Conservation (phyloP, 2,329 filamentous ascomycete genomes). For the Dichotomopilus funicola region DNA sequence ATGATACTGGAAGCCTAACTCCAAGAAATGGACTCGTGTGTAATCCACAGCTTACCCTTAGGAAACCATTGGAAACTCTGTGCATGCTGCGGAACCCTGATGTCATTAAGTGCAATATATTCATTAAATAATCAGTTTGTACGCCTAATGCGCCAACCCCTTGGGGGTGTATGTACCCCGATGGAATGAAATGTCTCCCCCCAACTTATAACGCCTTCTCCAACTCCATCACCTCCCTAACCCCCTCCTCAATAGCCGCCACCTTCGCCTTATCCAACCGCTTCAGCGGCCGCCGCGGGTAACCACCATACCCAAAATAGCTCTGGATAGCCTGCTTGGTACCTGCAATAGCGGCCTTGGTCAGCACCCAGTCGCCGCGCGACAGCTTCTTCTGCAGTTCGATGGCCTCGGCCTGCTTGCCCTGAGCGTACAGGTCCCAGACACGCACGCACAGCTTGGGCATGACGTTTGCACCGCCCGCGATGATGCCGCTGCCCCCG, state of each 20-base stretch:
- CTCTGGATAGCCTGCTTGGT: constrained; percentile 77
- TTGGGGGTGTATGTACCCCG: not conserved
- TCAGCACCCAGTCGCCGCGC: constrained; percentile 75
- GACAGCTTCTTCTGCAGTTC: constrained; percentile 71
- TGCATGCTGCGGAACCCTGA: no score
- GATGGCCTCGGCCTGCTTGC: constrained; percentile 68
- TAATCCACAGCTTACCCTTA: no score
- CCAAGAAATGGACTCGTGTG: no score
- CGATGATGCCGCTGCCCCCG: constrained; percentile 78
- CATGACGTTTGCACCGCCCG: constrained; percentile 77
- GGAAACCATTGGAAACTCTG: no score
- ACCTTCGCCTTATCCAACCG: constrained; percentile 53
- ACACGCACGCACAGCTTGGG: constrained; percentile 75
- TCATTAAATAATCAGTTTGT: no score
- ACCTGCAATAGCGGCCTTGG: constrained; percentile 76
- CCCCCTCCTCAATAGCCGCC: constrained; percentile 47
- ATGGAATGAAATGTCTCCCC: not conserved
- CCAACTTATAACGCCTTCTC: constrained; percentile 47
- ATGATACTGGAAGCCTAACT: no score
- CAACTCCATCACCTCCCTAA: constrained; percentile 58
- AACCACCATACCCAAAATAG: constrained; percentile 76
- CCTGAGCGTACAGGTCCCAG: constrained; percentile 68
- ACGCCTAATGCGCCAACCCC: no score
- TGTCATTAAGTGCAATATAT: no score
- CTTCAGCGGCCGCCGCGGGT: constrained; percentile 66